phyloP scores from a whole-genome alignment of 805 yeast genomes.

The Hanseniaspora guilliermondii region DNA sequence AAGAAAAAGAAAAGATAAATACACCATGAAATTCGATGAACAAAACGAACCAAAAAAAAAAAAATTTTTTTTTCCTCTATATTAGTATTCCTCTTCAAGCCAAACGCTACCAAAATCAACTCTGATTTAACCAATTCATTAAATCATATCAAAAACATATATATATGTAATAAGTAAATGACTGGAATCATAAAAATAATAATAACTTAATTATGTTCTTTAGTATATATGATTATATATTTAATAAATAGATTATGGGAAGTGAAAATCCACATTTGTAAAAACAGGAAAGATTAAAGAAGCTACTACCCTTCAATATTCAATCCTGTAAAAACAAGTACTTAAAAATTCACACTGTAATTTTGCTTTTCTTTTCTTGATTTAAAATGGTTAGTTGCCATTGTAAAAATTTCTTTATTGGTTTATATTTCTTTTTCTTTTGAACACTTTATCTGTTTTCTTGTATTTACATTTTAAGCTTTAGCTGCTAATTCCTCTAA shows the following conservation, averaged over 20 bases:
- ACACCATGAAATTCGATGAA: background rate
- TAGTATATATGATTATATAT: no score
- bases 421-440: background rate
- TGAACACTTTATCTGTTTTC: background rate
- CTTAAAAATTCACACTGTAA: background rate
- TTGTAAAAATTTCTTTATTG: background rate
- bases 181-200: no score
- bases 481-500: constrained; percentile 60
- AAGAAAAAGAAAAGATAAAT: background rate
- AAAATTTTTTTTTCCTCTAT: background rate
- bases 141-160: no score
- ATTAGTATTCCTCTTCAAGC: background rate
- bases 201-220: no score
- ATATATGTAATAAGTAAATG: no score
- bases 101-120: no score
- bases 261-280: no score
- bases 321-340: background rate
- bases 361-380: background rate
- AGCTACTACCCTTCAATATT: constrained; percentile 10
- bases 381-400: background rate
- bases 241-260: no score
- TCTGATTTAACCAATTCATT: no score
- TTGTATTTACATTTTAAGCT: constrained; percentile 1
- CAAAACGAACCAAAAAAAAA: constrained; percentile 9
- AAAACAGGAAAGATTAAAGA: background rate